Evolutionary conservation across 768 basidiomycete species (phyloP), one percentile per base, ranked within the genome.

Genomic region (Leccinum sublutescens): DNA sequence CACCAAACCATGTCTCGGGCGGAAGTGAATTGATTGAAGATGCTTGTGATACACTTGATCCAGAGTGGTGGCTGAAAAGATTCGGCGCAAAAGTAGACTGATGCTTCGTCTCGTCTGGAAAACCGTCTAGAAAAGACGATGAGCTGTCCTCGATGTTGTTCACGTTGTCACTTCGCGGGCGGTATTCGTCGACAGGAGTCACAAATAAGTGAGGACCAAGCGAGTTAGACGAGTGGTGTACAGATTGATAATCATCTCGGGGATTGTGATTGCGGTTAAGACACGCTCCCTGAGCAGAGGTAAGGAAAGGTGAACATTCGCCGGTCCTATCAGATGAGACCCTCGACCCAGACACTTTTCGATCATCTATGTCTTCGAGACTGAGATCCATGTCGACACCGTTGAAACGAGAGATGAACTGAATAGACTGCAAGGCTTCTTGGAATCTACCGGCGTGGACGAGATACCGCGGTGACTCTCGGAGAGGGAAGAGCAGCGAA

Each of bases 391-490:
- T 74, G 54, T 85, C 78, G 15, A 85, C 83, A 2, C 91, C 93
- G 71, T 98, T 98, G 76, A 90, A 93, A 34, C 80, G 81, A 3
- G 91, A 91, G 49, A 99, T 98, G 63, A 91, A 75, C 64, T 88
- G 87, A 0, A 99, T 80, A 0, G 87, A 87, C 63, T 89, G 83
- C 36, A 96, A 75, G 0, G 95, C 96, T 64, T 97, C 95, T 36
- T 85, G 81, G 33, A 84, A 87, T 48, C 93, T 83, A 12, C 94
- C 93, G 0, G 91, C 87, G 50, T 94, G 88, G 5, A 96, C 93
- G 59, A 99, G 87, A 70, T 88, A 98, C 25, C 94, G 85, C 1
- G 97, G 95, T 0, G 94, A 95, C 74, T 99, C 97, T 71, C 97
- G 89, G 6, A 99, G 77, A 17, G 88, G 86, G 81, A 98, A 97